Evolutionary conservation across 1,284 basidiomycete genomes (phyloP), one percentile per base, ranked within the genome.

Genomic region (Polyporus tsugae): DNA sequence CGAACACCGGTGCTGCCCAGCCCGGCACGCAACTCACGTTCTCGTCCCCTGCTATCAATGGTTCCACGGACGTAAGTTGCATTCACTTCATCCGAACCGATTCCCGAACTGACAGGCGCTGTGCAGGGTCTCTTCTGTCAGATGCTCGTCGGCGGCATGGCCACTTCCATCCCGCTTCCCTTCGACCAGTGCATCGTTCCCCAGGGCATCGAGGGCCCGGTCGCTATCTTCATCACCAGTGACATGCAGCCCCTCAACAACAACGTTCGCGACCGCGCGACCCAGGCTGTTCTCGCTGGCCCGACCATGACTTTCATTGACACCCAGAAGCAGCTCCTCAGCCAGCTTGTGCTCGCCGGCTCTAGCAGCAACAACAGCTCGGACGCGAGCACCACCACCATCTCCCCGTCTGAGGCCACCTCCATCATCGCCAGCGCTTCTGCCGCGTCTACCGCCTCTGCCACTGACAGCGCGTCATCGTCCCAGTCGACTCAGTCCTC

Each of bases 271-370:
- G 86, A 90, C 76, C 90, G 91, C 70, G 87, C 86, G 64, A 85
- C 82, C 61, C 82, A 80, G 68, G 83, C 85, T 67, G 80, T 91
- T 76, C 80, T 94, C 68, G 92, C 92, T 19, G 93, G 94, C 39
- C 93, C 93, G n/a, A 81, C 86, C 6, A 79, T 92, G 70, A 81
- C 86, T 15, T 93, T 91, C 83, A 84, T 93, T 77, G 90, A 92
- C 80, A 84, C 82, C 55, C 69, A 82, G 66, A 81, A 84, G 41
- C 84, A 91, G 78, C 75, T 80, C 68, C 79, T 92, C 74, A 82
- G 82, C 66, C 77, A 83, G 70, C 78, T 89, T 66, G 82, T 83
- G 22, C 83, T 82, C 68, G 75, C 79, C 42, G 73, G 71, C 19
- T 69, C 73, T 39, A 63, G 62, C 63, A 68, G 67, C 52, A 70